These are phyloP conservation scores for Aspergillus sp. DNA, from an alignment of 2,329 filamentous ascomycete species.

Conservation along the genomic window DNA sequence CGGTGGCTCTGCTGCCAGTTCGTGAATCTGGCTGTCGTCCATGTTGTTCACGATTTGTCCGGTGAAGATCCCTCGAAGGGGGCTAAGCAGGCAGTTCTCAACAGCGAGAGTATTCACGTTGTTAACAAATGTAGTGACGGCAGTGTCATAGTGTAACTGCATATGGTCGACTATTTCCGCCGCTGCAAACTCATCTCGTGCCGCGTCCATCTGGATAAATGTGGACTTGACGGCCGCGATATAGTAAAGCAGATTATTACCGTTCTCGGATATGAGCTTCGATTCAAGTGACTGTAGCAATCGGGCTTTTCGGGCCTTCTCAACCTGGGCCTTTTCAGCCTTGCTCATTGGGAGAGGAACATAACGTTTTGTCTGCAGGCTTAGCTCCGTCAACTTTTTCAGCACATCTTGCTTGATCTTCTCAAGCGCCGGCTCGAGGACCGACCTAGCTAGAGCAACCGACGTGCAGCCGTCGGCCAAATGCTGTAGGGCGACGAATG, in stretches of 20 bases:
- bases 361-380: slow-evolving; percentile 18
- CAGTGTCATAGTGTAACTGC: slow-evolving; percentile 32
- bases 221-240: background rate
- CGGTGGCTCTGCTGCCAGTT: slow-evolving; percentile 40
- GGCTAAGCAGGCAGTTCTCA: slow-evolving; percentile 49
- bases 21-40: slow-evolving; percentile 27
- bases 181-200: slow-evolving; percentile 35
- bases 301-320: slow-evolving; percentile 7
- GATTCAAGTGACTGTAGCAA: slow-evolving; percentile 5
- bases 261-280: background rate
- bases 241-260: background rate
- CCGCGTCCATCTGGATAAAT: background rate
- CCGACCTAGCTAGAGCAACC: slow-evolving; percentile 12
- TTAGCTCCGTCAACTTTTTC: slow-evolving; percentile 27
- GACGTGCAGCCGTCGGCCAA: slow-evolving; percentile 25
- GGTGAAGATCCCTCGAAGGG: slow-evolving; percentile 45
- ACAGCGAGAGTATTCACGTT: slow-evolving; percentile 51
- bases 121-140: slow-evolving; percentile 48
- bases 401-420: slow-evolving; percentile 16
- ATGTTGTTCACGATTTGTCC: slow-evolving; percentile 38
- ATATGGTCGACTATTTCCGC: slow-evolving; percentile 48
- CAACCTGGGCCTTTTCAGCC: slow-evolving; percentile 6
- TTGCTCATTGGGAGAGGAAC: slow-evolving; percentile 24
- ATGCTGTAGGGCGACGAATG: slow-evolving; percentile 23
- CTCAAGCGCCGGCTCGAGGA: slow-evolving; percentile 27